These are phyloP conservation scores for Chlorella vulgaris DNA, from an alignment of 139 green algal genomes.

Conservation along the genomic window DNA sequence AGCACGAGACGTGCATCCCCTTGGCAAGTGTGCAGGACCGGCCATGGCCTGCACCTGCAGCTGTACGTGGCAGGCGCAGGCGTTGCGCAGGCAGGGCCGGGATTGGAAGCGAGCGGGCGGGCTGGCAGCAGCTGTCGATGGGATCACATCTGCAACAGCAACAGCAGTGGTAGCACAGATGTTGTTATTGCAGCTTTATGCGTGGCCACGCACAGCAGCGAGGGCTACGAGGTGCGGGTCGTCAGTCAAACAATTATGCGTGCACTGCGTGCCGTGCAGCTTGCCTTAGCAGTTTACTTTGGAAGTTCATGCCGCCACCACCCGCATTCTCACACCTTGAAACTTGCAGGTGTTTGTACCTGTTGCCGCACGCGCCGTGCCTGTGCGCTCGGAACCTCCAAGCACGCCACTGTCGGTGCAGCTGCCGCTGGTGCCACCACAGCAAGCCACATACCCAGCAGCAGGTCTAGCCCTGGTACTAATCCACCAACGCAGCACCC, in stretches of 20 bases:
- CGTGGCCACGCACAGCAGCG: background rate
- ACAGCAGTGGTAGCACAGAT: background rate
- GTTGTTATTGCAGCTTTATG: slow-evolving; percentile 9
- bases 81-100: background rate
- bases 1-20: background rate
- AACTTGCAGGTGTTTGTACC: slow-evolving; percentile 13
- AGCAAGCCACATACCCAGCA: background rate
- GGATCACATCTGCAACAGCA: background rate
- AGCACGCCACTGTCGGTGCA: background rate
- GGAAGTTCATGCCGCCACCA: background rate
- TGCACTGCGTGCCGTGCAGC: too few relatives aligned
- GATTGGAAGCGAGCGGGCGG: background rate
- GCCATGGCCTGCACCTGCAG: background rate
- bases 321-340: background rate
- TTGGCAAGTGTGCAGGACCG: background rate
- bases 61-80: background rate
- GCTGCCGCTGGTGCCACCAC: background rate
- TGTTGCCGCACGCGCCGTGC: background rate
- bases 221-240: background rate
- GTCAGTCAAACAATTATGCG: background rate
- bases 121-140: background rate
- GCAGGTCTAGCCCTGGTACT: background rate
- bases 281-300: background rate
- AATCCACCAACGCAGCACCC: background rate
- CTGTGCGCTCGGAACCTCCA: background rate